Conservation (phyloP, 257 asterid genomes). For the Cordia subcordata region DNA sequence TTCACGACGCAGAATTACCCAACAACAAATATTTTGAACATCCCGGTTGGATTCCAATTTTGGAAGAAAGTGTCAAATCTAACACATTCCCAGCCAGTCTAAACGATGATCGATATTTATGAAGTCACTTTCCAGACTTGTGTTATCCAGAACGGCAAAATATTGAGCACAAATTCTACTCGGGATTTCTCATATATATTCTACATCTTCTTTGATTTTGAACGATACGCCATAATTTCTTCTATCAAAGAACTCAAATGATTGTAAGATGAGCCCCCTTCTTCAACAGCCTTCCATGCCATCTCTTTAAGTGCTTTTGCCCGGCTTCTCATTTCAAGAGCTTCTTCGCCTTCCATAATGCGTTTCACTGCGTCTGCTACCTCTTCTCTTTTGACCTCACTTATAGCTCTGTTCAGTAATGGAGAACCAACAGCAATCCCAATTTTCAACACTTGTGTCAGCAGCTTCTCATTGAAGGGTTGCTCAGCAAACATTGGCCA, state of each 20-base stretch:
- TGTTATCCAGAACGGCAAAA: too few relatives aligned
- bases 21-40: too few relatives aligned
- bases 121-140: too few relatives aligned
- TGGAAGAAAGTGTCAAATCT: too few relatives aligned
- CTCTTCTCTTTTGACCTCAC: conserved; percentile 27
- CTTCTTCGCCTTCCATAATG: conserved; percentile 33
- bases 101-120: too few relatives aligned
- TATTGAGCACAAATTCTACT: too few relatives aligned
- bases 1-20: too few relatives aligned
- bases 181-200: too few relatives aligned
- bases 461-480: conserved; percentile 39
- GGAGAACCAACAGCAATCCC: conserved; percentile 40
- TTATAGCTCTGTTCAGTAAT: conserved; percentile 12
- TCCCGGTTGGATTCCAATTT: too few relatives aligned
- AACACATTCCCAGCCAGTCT: too few relatives aligned
- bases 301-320: conserved; percentile 22
- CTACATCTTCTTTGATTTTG: too few relatives aligned
- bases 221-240: conserved; percentile 21
- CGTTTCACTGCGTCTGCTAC: conserved; percentile 21
- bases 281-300: conserved; percentile 29
- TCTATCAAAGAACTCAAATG: conserved; percentile 22
- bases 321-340: conserved; percentile 31
- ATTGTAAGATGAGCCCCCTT: conserved; percentile 46
- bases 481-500: conserved; percentile 57
- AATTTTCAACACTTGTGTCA: conserved; percentile 28